phyloP scores from a whole-genome alignment of 2,329 filamentous ascomycete genomes.

The Epichloe sp. region DNA sequence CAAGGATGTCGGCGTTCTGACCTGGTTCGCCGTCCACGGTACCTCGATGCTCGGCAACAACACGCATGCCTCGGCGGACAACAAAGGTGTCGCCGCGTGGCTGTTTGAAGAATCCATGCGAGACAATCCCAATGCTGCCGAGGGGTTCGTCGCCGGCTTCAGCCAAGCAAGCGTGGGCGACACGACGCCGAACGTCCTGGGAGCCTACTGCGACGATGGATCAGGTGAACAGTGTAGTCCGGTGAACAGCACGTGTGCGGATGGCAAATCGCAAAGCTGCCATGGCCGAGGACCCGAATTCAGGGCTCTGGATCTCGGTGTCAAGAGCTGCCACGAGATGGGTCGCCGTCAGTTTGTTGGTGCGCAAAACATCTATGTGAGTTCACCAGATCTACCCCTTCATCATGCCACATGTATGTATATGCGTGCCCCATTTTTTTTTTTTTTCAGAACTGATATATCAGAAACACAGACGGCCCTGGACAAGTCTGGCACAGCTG shows the following conservation, averaged over 20 bases:
- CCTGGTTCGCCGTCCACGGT: conserved; percentile 87
- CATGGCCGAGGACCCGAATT: conserved; percentile 64
- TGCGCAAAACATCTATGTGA: conserved; percentile 32
- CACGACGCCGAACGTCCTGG: conserved; percentile 76
- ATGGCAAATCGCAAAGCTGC: conserved; percentile 56
- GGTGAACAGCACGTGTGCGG: conserved; percentile 70
- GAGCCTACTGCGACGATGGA: conserved; percentile 82
- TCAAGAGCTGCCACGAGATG: conserved; percentile 63
- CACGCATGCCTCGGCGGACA: conserved; percentile 83
- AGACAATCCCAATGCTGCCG: conserved; percentile 39
- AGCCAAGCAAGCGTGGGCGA: conserved; percentile 87
- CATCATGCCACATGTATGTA: too few species aligned
- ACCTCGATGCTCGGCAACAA: conserved; percentile 88
- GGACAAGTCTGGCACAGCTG: conserved; percentile 29
- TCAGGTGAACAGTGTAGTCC: conserved; percentile 58
- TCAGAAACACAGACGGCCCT: conserved; percentile 22
- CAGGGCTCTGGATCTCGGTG: conserved; percentile 53
- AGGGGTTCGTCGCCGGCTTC: conserved; percentile 77
- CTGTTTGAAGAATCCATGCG: conserved; percentile 62
- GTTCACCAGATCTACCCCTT: conserved; percentile 6
- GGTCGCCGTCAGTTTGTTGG: conserved; percentile 57
- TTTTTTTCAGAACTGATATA: background rate
- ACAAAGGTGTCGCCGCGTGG: conserved; percentile 85
- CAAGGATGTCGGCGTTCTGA: conserved; percentile 68
- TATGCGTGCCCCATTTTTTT: too few species aligned